These are phyloP conservation scores for Talaromyces sp. DNA, from an alignment of 2,329 filamentous ascomycete species.

Conservation along the genomic window DNA sequence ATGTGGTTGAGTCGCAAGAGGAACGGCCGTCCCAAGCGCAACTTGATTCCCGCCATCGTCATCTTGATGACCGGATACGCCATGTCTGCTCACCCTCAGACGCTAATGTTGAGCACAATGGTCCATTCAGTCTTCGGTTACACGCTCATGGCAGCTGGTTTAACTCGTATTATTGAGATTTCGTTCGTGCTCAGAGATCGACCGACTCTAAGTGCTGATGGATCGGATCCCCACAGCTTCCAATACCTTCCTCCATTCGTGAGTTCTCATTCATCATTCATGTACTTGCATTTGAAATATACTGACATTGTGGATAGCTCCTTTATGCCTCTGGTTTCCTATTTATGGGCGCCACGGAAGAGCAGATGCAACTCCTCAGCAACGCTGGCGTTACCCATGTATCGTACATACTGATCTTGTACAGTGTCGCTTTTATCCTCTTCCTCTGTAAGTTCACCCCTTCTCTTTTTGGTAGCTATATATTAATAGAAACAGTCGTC, in stretches of 20 bases:
- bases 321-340: conserved; percentile 90
- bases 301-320: conserved; percentile 55
- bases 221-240: conserved; percentile 67
- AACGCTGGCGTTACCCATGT: conserved; percentile 78
- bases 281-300: neutral
- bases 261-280: conserved; percentile 42
- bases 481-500: conserved; percentile 51
- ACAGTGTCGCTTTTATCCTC: conserved; percentile 81
- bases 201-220: conserved; percentile 62
- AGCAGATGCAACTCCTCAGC: conserved; percentile 81
- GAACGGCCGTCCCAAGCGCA: conserved; percentile 81
- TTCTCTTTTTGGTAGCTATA: conserved; percentile 4
- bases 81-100: conserved; percentile 89
- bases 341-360: conserved; percentile 96
- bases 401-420: conserved; percentile 86
- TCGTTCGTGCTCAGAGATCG: conserved; percentile 78
- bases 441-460: conserved; percentile 67
- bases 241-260: conserved; percentile 69
- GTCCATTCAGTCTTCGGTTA: conserved; percentile 90
- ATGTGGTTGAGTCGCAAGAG: conserved; percentile 86
- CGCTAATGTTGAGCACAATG: conserved; percentile 77
- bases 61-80: conserved; percentile 91
- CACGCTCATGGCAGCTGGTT: conserved; percentile 84
- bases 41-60: conserved; percentile 88
- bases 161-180: conserved; percentile 84